A percentile compares a stretch with the other conserved stretches of the same genome.
Conservation (phyloP, 805 yeast species). For the Candida vartiovaarae region DNA sequence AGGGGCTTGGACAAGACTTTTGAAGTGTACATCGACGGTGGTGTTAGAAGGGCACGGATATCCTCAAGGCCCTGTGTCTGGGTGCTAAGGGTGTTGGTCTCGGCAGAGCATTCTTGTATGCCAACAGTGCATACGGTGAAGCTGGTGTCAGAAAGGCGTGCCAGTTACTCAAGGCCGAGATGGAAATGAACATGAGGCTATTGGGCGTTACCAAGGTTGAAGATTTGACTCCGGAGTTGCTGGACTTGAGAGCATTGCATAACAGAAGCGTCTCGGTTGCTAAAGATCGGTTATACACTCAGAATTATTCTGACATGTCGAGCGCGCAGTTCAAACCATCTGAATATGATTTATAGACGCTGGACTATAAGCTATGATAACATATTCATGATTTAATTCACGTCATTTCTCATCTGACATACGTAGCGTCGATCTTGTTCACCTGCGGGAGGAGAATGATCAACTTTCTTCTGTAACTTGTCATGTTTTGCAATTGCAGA, state of each 20-base stretch:
- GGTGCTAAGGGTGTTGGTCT: slow-evolving; percentile 70
- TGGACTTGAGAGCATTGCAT: slow-evolving; percentile 47
- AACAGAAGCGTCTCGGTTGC: slow-evolving; percentile 39
- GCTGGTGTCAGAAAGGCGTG: slow-evolving; percentile 55
- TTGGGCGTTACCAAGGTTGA: slow-evolving; percentile 60
- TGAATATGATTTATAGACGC: background rate
- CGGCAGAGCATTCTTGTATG: slow-evolving; percentile 61
- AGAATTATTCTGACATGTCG: slow-evolving; percentile 50
- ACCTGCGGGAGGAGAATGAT: slow-evolving; percentile 63
- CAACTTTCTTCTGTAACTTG: slow-evolving; percentile 80
- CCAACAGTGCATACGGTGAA: slow-evolving; percentile 58
- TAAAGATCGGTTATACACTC: slow-evolving; percentile 45
- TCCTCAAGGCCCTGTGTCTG: slow-evolving; percentile 56
- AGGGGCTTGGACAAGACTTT: slow-evolving; percentile 41
- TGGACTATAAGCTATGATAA: too few species aligned
- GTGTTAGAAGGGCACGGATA: slow-evolving; percentile 64
- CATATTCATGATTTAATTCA: background rate
- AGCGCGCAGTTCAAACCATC: slow-evolving; percentile 39
- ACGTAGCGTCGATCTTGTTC: slow-evolving; percentile 88
- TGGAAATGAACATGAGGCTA: slow-evolving; percentile 72
- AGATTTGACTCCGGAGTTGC: slow-evolving; percentile 51
- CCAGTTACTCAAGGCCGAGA: slow-evolving; percentile 59
- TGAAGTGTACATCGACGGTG: slow-evolving; percentile 62
- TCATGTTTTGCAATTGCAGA: slow-evolving; percentile 60
- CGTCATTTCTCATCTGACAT: slow-evolving; percentile 29